Base-by-base conservation (phyloP, 495 filamentous ascomycete species). In the Penicillium macrosclerotiorum region DNA sequence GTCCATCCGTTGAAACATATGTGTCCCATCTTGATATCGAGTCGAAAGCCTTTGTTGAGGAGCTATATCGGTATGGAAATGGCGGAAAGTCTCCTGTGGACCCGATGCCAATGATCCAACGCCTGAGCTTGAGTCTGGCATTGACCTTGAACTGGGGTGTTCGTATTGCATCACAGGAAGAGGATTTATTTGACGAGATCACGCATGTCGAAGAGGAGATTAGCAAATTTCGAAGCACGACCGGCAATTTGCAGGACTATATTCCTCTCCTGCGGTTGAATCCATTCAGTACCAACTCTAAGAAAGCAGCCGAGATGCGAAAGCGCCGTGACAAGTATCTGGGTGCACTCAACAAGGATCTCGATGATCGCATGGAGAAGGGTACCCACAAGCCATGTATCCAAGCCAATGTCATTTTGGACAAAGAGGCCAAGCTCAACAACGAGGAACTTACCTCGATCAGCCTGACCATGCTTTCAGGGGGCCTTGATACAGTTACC, bases 81-180 rank as follows among this genome's bases (percentile, higher is more conserved):
- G 63, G 63, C 1, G 81, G 81, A 3, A 59, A 61, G n/a, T 60
- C 58, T 8, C 71, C 74, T 0, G 75, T 84, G 14, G 76, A 84
- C 37, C 81, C 81, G 0, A 74, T 82, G 65, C 75, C 78, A 4
- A 77, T 80, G 70, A 76, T 84, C 19, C 80, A 83, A 51, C 71
- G 80, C 5, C 63, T 84, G 11, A 75, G 71, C 36, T 47, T 84
- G 11, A 79, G 72, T 45, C 54, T 84, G 8, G 71, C 80, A 3
- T 59, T 84, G 48, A 83, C 81, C 1, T 65, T 85, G 26, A 84
- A 83, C 49, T 86, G 78, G 75, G 82, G 82, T 1, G 74, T 77
- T 0, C 74, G 80, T 1, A 71, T 85, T 31, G 70, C 70, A 0
- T 78, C 71, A 9, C 68, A 78, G 23, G 71, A 86, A n/a, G 75